phyloP scores from a whole-genome alignment of 805 yeast genomes.

The Millerozyma miso region DNA sequence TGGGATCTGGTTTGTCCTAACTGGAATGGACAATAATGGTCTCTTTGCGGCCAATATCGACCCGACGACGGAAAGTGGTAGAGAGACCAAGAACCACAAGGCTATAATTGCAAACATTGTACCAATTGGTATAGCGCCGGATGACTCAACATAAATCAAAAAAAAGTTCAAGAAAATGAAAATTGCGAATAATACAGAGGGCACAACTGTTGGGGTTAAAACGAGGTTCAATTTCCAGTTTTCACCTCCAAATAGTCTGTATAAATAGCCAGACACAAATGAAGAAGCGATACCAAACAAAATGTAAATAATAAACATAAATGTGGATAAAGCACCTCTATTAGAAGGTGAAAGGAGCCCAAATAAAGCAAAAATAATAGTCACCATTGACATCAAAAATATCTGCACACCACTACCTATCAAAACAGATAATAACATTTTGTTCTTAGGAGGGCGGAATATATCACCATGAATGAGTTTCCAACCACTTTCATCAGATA shows the following conservation, averaged over 20 bases:
- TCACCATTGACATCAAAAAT: conserved; percentile 66
- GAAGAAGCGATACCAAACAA: conserved; percentile 81
- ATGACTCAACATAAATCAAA: conserved; percentile 69
- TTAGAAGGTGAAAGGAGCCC: conserved; percentile 92
- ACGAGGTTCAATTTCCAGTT: conserved; percentile 84
- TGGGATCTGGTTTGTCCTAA: conserved; percentile 90
- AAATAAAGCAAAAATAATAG: conserved; percentile 76
- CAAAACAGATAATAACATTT: conserved; percentile 70
- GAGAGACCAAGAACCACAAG: conserved; percentile 81
- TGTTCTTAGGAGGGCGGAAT: conserved; percentile 73
- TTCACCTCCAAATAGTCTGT: conserved; percentile 88
- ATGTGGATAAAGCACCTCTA: conserved; percentile 89
- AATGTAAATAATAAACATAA: conserved; percentile 80
- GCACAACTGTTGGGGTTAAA: conserved; percentile 79
- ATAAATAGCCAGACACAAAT: conserved; percentile 77
- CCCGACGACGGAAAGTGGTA: conserved; percentile 83
- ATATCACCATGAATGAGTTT: conserved; percentile 93
- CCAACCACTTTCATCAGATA: conserved; percentile 96
- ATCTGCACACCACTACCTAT: conserved; percentile 89
- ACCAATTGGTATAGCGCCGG: conserved; percentile 93
- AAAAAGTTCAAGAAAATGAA: conserved; percentile 77
- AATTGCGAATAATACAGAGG: conserved; percentile 64
- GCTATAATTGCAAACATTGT: conserved; percentile 76
- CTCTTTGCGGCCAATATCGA: conserved; percentile 70
- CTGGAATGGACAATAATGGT: conserved; percentile 63